phyloP scores from a whole-genome alignment of 805 yeast species.

The Candida boleticola region DNA sequence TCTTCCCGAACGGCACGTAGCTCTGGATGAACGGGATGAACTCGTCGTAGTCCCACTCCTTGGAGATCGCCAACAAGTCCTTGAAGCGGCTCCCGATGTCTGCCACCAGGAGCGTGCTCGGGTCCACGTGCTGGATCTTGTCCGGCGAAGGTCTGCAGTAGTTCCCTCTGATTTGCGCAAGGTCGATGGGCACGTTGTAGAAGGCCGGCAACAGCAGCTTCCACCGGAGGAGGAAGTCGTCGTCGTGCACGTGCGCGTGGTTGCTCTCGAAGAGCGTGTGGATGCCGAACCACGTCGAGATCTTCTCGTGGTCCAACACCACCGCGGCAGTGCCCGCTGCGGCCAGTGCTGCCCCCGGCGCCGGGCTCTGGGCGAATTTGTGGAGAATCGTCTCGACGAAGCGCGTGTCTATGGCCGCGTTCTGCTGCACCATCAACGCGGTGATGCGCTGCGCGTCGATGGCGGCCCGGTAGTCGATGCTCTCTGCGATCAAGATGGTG shows the following conservation, averaged over 20 bases:
- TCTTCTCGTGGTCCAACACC: conserved; percentile 38
- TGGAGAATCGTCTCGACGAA: conserved; percentile 51
- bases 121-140: conserved; percentile 54
- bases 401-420: conserved; percentile 24
- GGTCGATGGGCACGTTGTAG: conserved; percentile 57
- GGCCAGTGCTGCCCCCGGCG: background rate
- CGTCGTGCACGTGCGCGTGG: conserved; percentile 24
- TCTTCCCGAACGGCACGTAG: conserved; percentile 34
- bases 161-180: conserved; percentile 53
- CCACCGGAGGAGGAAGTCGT: conserved; percentile 65
- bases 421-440: conserved; percentile 25
- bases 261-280: conserved; percentile 35
- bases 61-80: conserved; percentile 29
- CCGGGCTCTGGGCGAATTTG: conserved; percentile 41
- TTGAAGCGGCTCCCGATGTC: conserved; percentile 26
- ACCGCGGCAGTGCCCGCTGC: conserved; percentile 17
- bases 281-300: conserved; percentile 65
- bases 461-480: conserved; percentile 17
- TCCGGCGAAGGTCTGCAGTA: conserved; percentile 45
- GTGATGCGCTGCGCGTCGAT: conserved; percentile 16
- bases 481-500: conserved; percentile 23
- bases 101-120: conserved; percentile 45
- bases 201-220: conserved; percentile 61
- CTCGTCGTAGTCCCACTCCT: conserved; percentile 40
- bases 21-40: conserved; percentile 31